Evolutionary conservation across 805 yeast species (phyloP).

Genomic region (Deakozyma indianensis): DNA sequence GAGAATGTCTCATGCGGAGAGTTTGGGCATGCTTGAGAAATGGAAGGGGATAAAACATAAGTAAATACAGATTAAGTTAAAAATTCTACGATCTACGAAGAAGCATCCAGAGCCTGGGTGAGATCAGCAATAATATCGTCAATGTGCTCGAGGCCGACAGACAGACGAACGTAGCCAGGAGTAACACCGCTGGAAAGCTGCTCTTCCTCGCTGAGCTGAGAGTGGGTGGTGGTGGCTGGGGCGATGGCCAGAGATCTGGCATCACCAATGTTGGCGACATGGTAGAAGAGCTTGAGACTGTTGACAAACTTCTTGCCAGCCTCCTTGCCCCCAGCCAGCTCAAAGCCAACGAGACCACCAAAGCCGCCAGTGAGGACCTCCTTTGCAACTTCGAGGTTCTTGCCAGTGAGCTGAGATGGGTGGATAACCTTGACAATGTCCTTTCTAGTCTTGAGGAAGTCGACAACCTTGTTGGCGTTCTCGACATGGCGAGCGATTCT

Average conservation of each 20-base stretch:
- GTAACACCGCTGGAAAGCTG: constrained; percentile 76
- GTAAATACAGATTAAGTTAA: too few relatives aligned
- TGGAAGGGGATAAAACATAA: not conserved
- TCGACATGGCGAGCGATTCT: constrained; percentile 86
- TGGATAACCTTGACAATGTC: constrained; percentile 77
- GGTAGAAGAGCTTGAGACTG: constrained; percentile 68
- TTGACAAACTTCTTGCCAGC: constrained; percentile 81
- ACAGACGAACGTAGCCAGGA: constrained; percentile 73
- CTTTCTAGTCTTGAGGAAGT: constrained; percentile 49
- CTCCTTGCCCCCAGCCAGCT: constrained; percentile 52
- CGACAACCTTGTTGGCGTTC: constrained; percentile 70
- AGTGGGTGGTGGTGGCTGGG: constrained; percentile 93
- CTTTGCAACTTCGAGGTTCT: constrained; percentile 63
- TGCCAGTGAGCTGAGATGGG: constrained; percentile 28
- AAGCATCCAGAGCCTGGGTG: constrained; percentile 65
- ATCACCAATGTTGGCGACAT: constrained; percentile 95
- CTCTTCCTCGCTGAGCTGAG: constrained; percentile 74
- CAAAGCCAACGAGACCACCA: constrained; percentile 84
- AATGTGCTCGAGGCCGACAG: constrained; percentile 83
- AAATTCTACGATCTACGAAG: too few relatives aligned
- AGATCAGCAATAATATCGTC: constrained; percentile 85
- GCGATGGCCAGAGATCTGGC: constrained; percentile 90
- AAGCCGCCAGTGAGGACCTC: constrained; percentile 68
- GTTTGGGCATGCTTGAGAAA: not conserved
- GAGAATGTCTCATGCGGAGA: too few relatives aligned